Base-by-base conservation (phyloP, 257 asterid species). In the Lithospermum erythrorhizon region DNA sequence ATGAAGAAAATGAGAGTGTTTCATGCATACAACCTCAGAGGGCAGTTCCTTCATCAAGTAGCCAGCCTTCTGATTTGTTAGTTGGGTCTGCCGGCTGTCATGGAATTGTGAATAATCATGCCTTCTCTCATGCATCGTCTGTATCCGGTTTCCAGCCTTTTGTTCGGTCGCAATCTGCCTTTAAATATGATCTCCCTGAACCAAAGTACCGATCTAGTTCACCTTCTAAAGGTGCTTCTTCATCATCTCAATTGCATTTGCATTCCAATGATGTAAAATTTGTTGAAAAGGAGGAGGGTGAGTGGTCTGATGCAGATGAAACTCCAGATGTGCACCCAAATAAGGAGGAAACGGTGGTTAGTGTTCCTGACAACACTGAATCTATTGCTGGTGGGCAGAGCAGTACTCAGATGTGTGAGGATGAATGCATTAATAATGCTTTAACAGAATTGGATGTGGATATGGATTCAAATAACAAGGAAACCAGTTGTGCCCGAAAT, bases 121-220 rank as follows among this genome's bases (percentile, higher is more conserved):
- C 97, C 37, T 93, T 93, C 75, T 84, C 90, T 67, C 99, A 93
- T 72, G 97, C 95, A 57, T 84, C 99, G 64, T 81, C 94, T 61
- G 85, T 93, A 61, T 93, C 99, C 27, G 95, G 95, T 63, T 93
- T 93, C 78, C 99, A 89, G 83, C 99, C 99, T 60, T 93, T 93
- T 81, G 84, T 85, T 17, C 81, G 95, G 75, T 57, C 79, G n/a
- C 79, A 78, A 69, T 56, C 66, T 75, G 73, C 70, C 64, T 79
- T 68, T 64, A 90, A 53, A 60, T 62, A 83, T 60, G 81, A 70
- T 29, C 57, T 32, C 68, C 65, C 78, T 61, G 65, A 69, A 61
- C 75, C 68, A 51, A 81, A 53, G 66, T 73, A 56, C 54, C 67
- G 70, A 9, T 75, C 60, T 61, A 78, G 72, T 59, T 27, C 61